Conservation (phyloP, 331 rosid genomes). For the Acacia pycnantha region DNA sequence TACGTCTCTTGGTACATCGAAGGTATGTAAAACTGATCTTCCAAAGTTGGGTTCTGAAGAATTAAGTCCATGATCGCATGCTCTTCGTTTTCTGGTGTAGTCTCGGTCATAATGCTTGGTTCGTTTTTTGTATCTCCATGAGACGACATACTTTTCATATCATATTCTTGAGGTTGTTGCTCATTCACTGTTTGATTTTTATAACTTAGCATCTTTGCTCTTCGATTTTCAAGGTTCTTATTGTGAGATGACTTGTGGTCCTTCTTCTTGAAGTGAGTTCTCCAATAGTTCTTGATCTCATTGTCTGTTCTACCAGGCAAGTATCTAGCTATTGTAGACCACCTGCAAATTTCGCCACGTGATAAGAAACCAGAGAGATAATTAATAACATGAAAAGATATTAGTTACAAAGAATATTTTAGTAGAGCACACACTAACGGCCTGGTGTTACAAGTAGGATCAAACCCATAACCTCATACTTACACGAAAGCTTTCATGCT, state of each 20-base stretch:
- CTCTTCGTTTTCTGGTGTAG: slow-evolving; percentile 3
- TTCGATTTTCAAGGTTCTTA: slow-evolving; percentile 32
- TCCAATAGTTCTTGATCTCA: too few species aligned
- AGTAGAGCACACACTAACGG: too few species aligned
- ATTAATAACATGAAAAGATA: not conserved
- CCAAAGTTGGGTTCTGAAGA: not conserved
- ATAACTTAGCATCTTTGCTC: slow-evolving; percentile 11
- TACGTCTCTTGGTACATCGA: slow-evolving; percentile 11
- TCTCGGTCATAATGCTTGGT: not conserved
- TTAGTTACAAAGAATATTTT: not conserved
- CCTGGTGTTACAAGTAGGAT: too few species aligned
- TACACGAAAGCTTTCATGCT: too few species aligned
- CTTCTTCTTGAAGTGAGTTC: slow-evolving; percentile 24
- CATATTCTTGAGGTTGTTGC: slow-evolving; percentile 13
- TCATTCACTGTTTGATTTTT: not conserved
- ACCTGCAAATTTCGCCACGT: slow-evolving; percentile 30
- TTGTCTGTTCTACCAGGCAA: slow-evolving; percentile 29
- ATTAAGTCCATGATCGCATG: not conserved
- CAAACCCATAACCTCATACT: too few species aligned
- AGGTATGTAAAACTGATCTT: not conserved
- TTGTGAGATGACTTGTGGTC: slow-evolving; percentile 33
- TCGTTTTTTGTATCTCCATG: not conserved
- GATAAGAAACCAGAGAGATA: not conserved
- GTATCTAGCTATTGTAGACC: slow-evolving; percentile 77
- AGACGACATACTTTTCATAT: not conserved